phyloP scores from a whole-genome alignment of 2,329 filamentous ascomycete genomes.

The Aspergillus vadensis region DNA sequence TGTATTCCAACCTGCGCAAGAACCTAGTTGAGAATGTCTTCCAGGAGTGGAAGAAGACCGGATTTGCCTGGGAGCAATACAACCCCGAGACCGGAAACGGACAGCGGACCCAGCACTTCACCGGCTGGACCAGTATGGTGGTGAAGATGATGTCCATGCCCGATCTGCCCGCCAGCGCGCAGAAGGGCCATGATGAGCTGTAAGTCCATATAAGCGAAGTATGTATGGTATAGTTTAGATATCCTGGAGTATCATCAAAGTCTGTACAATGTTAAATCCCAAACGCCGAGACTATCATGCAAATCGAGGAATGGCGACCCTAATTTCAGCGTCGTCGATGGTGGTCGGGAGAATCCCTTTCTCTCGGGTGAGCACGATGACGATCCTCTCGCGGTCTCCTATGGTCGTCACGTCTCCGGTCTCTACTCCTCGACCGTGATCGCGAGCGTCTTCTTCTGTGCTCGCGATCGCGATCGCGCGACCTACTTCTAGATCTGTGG shows the following conservation, averaged over 20 bases:
- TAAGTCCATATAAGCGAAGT: constrained; percentile 29
- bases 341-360: constrained; percentile 27
- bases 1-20: constrained; percentile 75
- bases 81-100: constrained; percentile 88
- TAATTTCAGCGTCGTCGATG: constrained; percentile 28
- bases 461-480: constrained; percentile 29
- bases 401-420: constrained; percentile 28
- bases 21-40: constrained; percentile 91
- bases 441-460: constrained; percentile 27
- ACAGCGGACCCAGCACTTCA: constrained; percentile 97
- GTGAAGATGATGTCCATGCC: constrained; percentile 98
- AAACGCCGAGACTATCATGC: constrained; percentile 20
- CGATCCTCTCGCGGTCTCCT: constrained; percentile 30
- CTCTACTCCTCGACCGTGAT: constrained; percentile 34
- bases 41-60: constrained; percentile 82
- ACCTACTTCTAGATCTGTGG: constrained; percentile 34
- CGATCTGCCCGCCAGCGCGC: constrained; percentile 53
- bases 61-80: constrained; percentile 99
- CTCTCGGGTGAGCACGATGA: constrained; percentile 29
- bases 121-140: constrained; percentile 97
- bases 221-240: constrained; percentile 17
- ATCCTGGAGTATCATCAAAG: constrained; percentile 8
- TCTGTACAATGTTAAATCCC: constrained; percentile 15
- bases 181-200: constrained; percentile 52
- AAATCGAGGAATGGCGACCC: not conserved